Evolutionary conservation across 306 rosid genomes (phyloP).

Genomic region (Fagus crenata): DNA sequence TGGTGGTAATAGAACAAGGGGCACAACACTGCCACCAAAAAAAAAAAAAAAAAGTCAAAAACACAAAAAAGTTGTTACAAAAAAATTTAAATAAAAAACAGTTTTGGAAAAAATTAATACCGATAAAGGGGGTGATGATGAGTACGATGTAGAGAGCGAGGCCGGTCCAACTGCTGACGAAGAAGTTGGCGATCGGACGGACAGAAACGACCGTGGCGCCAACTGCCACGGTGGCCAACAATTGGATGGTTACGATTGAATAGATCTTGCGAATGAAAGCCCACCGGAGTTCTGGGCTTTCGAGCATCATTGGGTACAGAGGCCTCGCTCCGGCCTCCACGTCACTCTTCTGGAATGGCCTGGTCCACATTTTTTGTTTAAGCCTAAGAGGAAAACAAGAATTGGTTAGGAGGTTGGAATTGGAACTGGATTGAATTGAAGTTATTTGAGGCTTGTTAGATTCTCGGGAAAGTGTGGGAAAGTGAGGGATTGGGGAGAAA

Average conservation of each 20-base stretch:
- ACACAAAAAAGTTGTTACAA: background rate
- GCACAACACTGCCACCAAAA: slow-evolving; percentile 47
- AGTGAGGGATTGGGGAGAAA: background rate
- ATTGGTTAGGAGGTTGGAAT: background rate
- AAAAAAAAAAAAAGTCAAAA: slow-evolving; percentile 1
- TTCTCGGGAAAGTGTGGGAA: slow-evolving; percentile 9
- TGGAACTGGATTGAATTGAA: too few relatives aligned
- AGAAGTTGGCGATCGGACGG: slow-evolving; percentile 57
- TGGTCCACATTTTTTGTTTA: slow-evolving; percentile 44
- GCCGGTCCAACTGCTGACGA: slow-evolving; percentile 48
- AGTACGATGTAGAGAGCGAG: slow-evolving; percentile 61
- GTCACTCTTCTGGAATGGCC: slow-evolving; percentile 48
- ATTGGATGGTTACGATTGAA: slow-evolving; percentile 58
- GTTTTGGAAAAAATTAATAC: slow-evolving; percentile 9
- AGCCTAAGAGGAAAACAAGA: background rate
- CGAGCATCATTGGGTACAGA: slow-evolving; percentile 78
- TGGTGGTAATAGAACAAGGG: slow-evolving; percentile 65
- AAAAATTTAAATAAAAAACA: too few relatives aligned
- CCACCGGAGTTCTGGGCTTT: slow-evolving; percentile 85
- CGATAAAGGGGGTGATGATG: slow-evolving; percentile 58
- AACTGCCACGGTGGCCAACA: slow-evolving; percentile 73
- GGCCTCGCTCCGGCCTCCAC: slow-evolving; percentile 59
- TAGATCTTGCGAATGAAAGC: slow-evolving; percentile 89
- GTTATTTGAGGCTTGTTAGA: background rate
- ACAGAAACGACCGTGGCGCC: slow-evolving; percentile 60